A percentile compares a stretch with the other conserved stretches of the same genome.
phyloP scores from a whole-genome alignment of 352 stramenopile genomes.

The Pythium apleroticum region DNA sequence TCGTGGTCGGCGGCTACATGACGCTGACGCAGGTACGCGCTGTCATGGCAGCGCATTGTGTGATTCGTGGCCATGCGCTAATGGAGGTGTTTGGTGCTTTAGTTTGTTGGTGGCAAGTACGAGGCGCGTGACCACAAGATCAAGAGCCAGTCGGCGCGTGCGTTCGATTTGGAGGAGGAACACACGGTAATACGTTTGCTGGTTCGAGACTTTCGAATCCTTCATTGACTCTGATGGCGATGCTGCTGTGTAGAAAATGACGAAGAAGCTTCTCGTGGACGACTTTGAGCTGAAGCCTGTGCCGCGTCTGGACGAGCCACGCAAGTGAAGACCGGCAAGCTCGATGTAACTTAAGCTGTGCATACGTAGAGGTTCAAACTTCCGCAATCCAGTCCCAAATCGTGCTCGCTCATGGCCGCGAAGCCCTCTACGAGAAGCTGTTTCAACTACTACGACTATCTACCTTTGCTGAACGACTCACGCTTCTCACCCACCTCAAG shows the following conservation, averaged over 20 bases:
- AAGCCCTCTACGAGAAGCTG: too few relatives aligned
- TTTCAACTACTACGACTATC: too few relatives aligned
- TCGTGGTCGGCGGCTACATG: constrained; percentile 77
- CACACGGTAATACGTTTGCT: constrained; percentile 86
- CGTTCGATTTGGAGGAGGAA: constrained; percentile 85
- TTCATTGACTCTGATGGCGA: background rate
- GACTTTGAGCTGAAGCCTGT: constrained; percentile 88
- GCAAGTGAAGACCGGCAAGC: constrained; percentile 1
- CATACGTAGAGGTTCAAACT: background rate
- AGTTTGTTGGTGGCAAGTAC: constrained; percentile 86
- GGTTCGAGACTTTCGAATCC: background rate
- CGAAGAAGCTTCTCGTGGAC: constrained; percentile 75
- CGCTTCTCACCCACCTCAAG: too few relatives aligned
- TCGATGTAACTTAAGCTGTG: background rate
- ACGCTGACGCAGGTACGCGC: constrained; percentile 64
- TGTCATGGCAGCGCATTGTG: background rate
- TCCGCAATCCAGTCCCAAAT: too few relatives aligned
- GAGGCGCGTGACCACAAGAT: constrained; percentile 77
- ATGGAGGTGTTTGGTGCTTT: constrained; percentile 6
- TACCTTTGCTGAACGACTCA: too few relatives aligned
- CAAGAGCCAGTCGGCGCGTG: constrained; percentile 80
- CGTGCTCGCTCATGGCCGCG: too few relatives aligned
- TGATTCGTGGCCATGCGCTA: background rate
- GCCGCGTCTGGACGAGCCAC: constrained; percentile 37
- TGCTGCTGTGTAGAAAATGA: constrained; percentile 61